Evolutionary conservation across 306 rosid species (phyloP).

Genomic region (Sicyos baderoa): DNA sequence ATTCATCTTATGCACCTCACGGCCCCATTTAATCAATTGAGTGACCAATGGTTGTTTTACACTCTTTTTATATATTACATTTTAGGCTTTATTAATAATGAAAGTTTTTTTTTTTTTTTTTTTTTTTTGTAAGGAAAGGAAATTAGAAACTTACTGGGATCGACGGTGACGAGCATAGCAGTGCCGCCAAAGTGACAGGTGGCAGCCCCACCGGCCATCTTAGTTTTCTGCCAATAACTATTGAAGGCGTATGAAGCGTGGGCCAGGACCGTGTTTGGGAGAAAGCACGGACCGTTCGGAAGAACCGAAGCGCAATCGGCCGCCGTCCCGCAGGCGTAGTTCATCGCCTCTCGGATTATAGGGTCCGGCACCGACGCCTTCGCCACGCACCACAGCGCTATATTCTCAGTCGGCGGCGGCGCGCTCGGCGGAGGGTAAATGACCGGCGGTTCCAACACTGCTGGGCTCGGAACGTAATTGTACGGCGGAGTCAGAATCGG

Average conservation of each 20-base stretch:
- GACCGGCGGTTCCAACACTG: conserved; percentile 57
- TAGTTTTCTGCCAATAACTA: conserved; percentile 77
- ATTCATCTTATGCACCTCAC: too few species aligned
- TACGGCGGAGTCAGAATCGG: conserved; percentile 27
- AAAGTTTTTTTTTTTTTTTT: too few species aligned
- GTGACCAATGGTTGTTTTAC: too few species aligned
- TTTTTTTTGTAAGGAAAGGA: neutral
- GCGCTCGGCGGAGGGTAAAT: conserved; percentile 74
- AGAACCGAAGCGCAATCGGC: conserved; percentile 61
- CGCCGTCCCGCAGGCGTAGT: conserved; percentile 81
- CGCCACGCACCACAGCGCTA: conserved; percentile 81
- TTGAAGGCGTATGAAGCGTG: conserved; percentile 92
- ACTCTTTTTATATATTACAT: too few species aligned
- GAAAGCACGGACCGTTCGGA: conserved; percentile 64
- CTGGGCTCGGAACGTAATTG: conserved; percentile 45
- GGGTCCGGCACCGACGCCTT: conserved; percentile 96
- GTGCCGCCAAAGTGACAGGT: conserved; percentile 80
- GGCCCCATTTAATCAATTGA: too few species aligned
- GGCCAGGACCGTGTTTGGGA: conserved; percentile 51
- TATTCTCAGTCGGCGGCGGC: conserved; percentile 43
- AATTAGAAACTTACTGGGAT: conserved; percentile 50
- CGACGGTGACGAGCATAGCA: conserved; percentile 65
- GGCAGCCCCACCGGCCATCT: conserved; percentile 46
- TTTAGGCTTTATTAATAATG: too few species aligned
- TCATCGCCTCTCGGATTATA: conserved; percentile 83